Percentiles rank a stretch among this genome's conserved stretches.
phyloP scores from a whole-genome alignment of 106 monocot species.

The Dioscorea zingiberensis region DNA sequence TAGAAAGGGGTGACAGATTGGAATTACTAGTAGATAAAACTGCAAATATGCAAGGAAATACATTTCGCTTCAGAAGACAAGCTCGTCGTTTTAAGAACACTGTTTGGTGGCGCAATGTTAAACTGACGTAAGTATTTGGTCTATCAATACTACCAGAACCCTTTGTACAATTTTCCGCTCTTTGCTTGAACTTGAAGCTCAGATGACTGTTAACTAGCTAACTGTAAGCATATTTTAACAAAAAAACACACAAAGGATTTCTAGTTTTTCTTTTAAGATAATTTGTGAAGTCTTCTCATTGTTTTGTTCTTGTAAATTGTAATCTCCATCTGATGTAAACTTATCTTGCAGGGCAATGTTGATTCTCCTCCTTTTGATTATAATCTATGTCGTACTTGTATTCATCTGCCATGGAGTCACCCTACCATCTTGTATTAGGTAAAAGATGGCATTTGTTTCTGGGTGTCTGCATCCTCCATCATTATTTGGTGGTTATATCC shows the following conservation, averaged over 20 bases:
- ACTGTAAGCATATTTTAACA: too few species aligned
- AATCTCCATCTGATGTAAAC: background rate
- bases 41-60: slow-evolving; percentile 83
- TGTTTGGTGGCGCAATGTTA: slow-evolving; percentile 91
- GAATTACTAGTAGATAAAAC: slow-evolving; percentile 96
- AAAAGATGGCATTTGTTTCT: background rate
- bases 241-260: too few species aligned
- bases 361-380: slow-evolving; percentile 7
- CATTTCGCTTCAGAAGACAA: slow-evolving; percentile 83
- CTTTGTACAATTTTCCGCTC: too few species aligned
- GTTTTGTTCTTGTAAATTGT: too few species aligned
- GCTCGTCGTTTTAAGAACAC: slow-evolving; percentile 79
- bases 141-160: background rate
- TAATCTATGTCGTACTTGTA: slow-evolving; percentile 8
- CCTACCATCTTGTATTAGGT: slow-evolving; percentile 11
- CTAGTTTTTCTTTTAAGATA: too few species aligned
- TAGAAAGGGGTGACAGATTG: slow-evolving; percentile 96
- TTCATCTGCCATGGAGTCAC: slow-evolving; percentile 9
- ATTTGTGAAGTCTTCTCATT: too few species aligned
- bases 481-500: too few species aligned
- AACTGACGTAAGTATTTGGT: slow-evolving; percentile 63
- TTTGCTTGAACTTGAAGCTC: too few species aligned
- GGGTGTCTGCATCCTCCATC: too few species aligned
- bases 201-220: too few species aligned
- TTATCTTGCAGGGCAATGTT: slow-evolving; percentile 3